Evolutionary conservation across 768 basidiomycete genomes (phyloP).

Genomic region (Scleroderma citrinum): DNA sequence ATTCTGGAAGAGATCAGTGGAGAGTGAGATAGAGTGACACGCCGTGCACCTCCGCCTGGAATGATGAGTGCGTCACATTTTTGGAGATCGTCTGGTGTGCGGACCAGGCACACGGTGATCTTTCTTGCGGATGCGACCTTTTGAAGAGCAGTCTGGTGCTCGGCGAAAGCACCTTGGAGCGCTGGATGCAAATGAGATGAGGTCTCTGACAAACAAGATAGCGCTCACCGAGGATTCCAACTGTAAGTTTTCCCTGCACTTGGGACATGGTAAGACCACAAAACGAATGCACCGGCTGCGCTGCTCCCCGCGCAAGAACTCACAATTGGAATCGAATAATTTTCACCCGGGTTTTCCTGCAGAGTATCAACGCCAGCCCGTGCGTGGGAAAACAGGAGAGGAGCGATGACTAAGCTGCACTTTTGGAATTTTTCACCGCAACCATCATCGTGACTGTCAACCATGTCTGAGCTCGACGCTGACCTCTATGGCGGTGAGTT

Average conservation of each 20-base stretch:
- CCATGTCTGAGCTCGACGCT: slow-evolving; percentile 80
- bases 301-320: neutral
- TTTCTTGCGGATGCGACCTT: slow-evolving; percentile 42
- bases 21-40: neutral
- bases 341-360: too few relatives aligned
- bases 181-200: slow-evolving; percentile 40
- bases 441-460: slow-evolving; percentile 28
- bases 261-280: neutral
- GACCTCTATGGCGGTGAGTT: slow-evolving; percentile 81
- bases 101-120: slow-evolving; percentile 54
- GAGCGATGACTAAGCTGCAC: slow-evolving; percentile 22
- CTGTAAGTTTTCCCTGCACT: slow-evolving; percentile 17
- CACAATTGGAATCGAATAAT: neutral
- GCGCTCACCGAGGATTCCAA: slow-evolving; percentile 50
- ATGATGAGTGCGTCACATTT: slow-evolving; percentile 83
- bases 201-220: neutral
- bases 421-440: slow-evolving; percentile 21
- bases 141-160: slow-evolving; percentile 72
- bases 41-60: slow-evolving; percentile 74
- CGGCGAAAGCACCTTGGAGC: slow-evolving; percentile 88
- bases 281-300: neutral
- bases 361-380: slow-evolving; percentile 12
- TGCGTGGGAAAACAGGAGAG: slow-evolving; percentile 18
- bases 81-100: slow-evolving; percentile 66
- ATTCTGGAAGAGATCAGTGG: slow-evolving; percentile 46